Evolutionary conservation across 2,329 filamentous ascomycete genomes (phyloP).

Genomic region (Verticillium tricorpus): DNA sequence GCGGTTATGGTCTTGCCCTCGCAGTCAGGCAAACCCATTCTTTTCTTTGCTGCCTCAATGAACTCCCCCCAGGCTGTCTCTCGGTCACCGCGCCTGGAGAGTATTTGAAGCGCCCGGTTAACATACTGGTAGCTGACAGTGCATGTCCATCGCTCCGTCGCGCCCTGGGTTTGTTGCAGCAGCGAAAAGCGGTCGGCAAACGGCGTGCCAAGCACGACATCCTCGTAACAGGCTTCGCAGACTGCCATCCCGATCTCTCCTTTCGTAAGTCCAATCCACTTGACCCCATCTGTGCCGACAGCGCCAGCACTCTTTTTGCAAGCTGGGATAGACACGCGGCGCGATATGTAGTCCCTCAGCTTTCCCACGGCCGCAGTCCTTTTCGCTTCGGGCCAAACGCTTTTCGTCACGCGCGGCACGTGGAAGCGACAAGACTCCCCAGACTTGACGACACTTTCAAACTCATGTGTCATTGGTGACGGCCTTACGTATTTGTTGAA

Average conservation of each 20-base stretch:
- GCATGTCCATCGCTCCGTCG: constrained; percentile 25
- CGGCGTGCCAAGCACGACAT: constrained; percentile 6
- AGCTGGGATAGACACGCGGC: constrained; percentile 16
- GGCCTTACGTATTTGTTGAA: constrained; percentile 30
- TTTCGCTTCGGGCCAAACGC: constrained; percentile 27
- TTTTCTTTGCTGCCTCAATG: constrained; percentile 13
- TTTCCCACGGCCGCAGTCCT: constrained; percentile 17
- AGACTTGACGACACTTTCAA: constrained; percentile 19
- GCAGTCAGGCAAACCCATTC: constrained; percentile 20
- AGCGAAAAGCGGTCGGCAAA: constrained; percentile 6
- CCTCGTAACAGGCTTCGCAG: constrained; percentile 13
- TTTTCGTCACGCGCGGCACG: constrained; percentile 26
- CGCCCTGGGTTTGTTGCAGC: constrained; percentile 15
- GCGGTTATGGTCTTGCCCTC: constrained; percentile 20
- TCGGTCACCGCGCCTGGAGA: constrained; percentile 9
- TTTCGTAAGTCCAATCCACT: constrained; percentile 18
- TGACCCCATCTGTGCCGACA: constrained; percentile 18
- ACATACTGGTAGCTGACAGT: constrained; percentile 23
- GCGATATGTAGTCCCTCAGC: constrained; percentile 22
- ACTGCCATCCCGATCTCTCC: constrained; percentile 3
- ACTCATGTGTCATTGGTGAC: constrained; percentile 22
- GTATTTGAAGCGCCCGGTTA: constrained; percentile 9
- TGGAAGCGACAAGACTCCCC: constrained; percentile 23
- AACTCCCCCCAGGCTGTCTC: constrained; percentile 25
- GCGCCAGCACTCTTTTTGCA: constrained; percentile 22